Evolutionary conservation across 345 rosid species (phyloP).

Genomic region (Murraya koenigii): DNA sequence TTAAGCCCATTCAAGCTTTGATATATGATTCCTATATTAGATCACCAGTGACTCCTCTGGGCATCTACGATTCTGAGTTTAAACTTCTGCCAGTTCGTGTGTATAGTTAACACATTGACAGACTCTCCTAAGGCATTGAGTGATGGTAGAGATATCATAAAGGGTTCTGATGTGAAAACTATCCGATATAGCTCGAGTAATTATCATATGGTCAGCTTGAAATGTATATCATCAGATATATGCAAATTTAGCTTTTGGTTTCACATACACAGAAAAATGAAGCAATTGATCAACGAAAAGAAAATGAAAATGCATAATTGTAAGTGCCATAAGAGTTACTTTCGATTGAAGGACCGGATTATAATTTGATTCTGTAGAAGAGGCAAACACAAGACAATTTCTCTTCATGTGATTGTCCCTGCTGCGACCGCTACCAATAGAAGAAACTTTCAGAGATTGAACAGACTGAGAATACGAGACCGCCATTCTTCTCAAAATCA

Average conservation of each 20-base stretch:
- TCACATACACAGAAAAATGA: not conserved
- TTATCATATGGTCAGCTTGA: too few relatives aligned
- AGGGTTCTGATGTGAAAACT: not conserved
- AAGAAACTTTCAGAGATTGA: not conserved
- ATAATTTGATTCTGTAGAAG: conserved; percentile 1
- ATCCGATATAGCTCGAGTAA: not conserved
- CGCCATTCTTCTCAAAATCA: conserved; percentile 5
- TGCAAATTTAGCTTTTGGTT: not conserved
- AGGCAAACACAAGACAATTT: not conserved
- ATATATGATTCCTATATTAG: not conserved
- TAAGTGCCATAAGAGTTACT: not conserved
- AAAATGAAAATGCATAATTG: not conserved
- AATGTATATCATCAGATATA: too few relatives aligned
- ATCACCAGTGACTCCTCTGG: not conserved
- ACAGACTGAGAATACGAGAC: not conserved
- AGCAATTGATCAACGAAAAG: not conserved
- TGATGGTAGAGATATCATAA: not conserved
- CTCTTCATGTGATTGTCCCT: not conserved
- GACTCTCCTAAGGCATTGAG: not conserved
- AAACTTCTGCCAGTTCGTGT: not conserved
- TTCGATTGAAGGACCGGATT: not conserved
- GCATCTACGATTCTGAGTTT: not conserved
- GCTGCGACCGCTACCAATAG: not conserved
- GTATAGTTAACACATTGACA: not conserved
- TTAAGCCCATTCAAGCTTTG: not conserved